Percentiles rank a stretch among this genome's conserved stretches.
Evolutionary conservation across 352 stramenopile genomes (phyloP).

Genomic region (Plasmopara viticola): DNA sequence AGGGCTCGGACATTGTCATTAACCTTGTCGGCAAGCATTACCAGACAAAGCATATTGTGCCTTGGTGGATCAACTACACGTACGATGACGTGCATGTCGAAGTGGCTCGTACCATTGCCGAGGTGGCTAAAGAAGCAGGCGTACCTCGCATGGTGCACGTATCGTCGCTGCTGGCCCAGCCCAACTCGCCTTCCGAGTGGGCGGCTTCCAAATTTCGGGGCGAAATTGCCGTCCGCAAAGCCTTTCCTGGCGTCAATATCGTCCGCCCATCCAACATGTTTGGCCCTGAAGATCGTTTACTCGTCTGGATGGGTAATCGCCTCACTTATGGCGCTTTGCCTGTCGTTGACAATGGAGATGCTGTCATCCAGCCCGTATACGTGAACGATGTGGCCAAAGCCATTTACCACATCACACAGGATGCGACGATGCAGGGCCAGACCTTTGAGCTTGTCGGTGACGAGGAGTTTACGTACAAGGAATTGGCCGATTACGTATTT

Average conservation of each 20-base stretch:
- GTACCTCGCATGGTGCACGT: constrained; percentile 78
- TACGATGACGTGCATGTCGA: constrained; percentile 95
- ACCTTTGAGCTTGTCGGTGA: constrained; percentile 95
- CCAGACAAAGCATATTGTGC: constrained; percentile 92
- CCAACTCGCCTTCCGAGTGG: constrained; percentile 80
- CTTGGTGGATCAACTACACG: constrained; percentile 92
- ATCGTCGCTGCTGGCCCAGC: constrained; percentile 72
- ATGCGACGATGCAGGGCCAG: constrained; percentile 85
- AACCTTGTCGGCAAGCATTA: constrained; percentile 98
- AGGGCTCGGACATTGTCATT: constrained; percentile 93
- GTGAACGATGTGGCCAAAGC: constrained; percentile 78
- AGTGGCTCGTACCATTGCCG: constrained; percentile 79
- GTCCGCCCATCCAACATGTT: constrained; percentile 93
- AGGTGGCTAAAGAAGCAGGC: constrained; percentile 70
- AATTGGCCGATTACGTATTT: constrained; percentile 96
- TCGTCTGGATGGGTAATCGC: constrained; percentile 88
- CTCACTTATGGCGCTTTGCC: constrained; percentile 74
- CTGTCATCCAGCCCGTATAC: constrained; percentile 90
- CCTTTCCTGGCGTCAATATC: constrained; percentile 94
- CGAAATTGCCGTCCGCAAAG: constrained; percentile 83
- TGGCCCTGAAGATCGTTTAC: constrained; percentile 91
- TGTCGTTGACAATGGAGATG: constrained; percentile 91
- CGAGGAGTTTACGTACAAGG: constrained; percentile 94
- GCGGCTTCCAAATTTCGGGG: constrained; percentile 82
- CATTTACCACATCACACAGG: constrained; percentile 75